Percentiles rank a stretch among this genome's conserved stretches.
Evolutionary conservation across 1,284 basidiomycete genomes (phyloP).

Genomic region (Cystobasidium slooffiae): DNA sequence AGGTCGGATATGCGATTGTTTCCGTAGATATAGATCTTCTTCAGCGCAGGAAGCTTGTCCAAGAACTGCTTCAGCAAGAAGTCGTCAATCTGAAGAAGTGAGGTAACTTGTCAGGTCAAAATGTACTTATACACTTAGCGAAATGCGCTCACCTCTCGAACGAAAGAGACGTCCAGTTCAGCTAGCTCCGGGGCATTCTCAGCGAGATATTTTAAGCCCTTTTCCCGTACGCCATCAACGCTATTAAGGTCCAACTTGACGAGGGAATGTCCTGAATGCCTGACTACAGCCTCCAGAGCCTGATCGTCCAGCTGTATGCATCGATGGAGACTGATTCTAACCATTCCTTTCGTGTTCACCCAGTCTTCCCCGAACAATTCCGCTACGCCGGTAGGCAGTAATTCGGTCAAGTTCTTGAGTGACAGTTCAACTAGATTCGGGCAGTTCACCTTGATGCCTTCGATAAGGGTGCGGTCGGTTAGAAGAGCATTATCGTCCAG

Average conservation of each 20-base stretch:
- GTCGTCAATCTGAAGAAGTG: slow-evolving; percentile 63
- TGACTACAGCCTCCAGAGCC: slow-evolving; percentile 69
- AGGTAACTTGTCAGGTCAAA: not conserved
- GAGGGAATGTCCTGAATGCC: slow-evolving; percentile 71
- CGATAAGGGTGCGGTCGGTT: slow-evolving; percentile 51
- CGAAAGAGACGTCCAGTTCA: slow-evolving; percentile 83
- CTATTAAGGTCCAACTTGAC: slow-evolving; percentile 73
- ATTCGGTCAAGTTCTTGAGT: slow-evolving; percentile 65
- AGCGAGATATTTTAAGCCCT: slow-evolving; percentile 65
- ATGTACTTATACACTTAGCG: not conserved
- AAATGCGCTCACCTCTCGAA: slow-evolving; percentile 64
- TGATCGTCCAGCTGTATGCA: slow-evolving; percentile 62
- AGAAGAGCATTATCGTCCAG: slow-evolving; percentile 46
- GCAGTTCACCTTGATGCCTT: slow-evolving; percentile 67
- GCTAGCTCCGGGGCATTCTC: slow-evolving; percentile 62
- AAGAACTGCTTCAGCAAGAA: slow-evolving; percentile 75
- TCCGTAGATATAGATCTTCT: slow-evolving; percentile 56
- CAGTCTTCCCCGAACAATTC: slow-evolving; percentile 65
- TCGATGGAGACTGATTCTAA: slow-evolving; percentile 53
- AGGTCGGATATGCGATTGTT: slow-evolving; percentile 53
- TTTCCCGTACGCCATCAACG: slow-evolving; percentile 69
- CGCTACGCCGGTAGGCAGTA: slow-evolving; percentile 72
- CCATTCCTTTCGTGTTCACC: slow-evolving; percentile 56
- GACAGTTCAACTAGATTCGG: slow-evolving; percentile 64
- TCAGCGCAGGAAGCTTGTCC: slow-evolving; percentile 57